Evolutionary conservation across 495 filamentous ascomycete genomes (phyloP).

Genomic region (Coniosporium apollinis): DNA sequence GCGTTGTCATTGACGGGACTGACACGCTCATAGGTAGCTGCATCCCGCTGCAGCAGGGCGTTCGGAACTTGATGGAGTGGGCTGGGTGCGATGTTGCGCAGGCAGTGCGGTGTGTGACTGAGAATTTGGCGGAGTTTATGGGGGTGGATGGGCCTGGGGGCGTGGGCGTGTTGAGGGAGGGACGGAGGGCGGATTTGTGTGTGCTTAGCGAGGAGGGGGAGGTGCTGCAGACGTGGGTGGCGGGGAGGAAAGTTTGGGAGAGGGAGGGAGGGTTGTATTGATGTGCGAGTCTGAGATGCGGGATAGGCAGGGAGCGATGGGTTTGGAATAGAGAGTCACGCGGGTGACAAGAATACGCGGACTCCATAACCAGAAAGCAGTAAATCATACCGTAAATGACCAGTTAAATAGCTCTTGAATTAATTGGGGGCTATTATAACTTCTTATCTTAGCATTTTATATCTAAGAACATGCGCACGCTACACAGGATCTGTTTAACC

Average conservation of each 20-base stretch:
- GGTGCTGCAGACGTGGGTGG: slow-evolving; percentile 33
- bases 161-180: slow-evolving; percentile 25
- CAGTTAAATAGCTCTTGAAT: too few relatives aligned
- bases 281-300: too few relatives aligned
- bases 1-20: slow-evolving; percentile 27
- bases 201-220: slow-evolving; percentile 26
- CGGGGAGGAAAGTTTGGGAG: slow-evolving; percentile 28
- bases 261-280: too few relatives aligned
- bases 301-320: too few relatives aligned
- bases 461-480: too few relatives aligned
- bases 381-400: too few relatives aligned
- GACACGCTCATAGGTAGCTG: slow-evolving; percentile 31
- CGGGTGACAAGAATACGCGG: too few relatives aligned
- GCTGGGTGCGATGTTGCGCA: slow-evolving; percentile 26
- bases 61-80: slow-evolving; percentile 29
- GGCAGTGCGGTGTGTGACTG: slow-evolving; percentile 30
- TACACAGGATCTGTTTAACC: too few relatives aligned
- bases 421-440: too few relatives aligned
- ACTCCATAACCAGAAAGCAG: too few relatives aligned
- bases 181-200: slow-evolving; percentile 30
- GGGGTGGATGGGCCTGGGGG: slow-evolving; percentile 20
- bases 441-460: too few relatives aligned
- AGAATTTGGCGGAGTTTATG: slow-evolving; percentile 32
- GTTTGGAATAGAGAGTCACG: too few relatives aligned
- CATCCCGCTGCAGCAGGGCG: slow-evolving; percentile 25